Conservation (phyloP, 306 rosid genomes). For the Nissolia schottii region DNA sequence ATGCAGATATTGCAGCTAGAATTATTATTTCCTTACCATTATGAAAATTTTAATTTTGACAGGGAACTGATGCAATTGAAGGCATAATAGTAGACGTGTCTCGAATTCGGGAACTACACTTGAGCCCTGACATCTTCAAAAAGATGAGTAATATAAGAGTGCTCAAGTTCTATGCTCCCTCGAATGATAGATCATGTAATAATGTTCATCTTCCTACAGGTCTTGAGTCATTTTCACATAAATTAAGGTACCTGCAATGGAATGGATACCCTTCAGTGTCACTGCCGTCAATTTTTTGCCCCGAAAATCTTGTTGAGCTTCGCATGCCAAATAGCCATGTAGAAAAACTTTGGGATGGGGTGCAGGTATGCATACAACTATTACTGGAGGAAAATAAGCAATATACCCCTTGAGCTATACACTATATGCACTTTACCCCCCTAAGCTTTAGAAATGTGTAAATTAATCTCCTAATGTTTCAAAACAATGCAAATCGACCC, state of each 20-base stretch:
- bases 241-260: background rate
- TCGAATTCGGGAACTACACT: background rate
- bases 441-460: too few relatives aligned
- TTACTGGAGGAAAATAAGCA: too few relatives aligned
- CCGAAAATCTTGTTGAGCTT: background rate
- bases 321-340: background rate
- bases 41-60: background rate
- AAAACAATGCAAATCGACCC: too few relatives aligned
- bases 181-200: background rate
- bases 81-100: background rate
- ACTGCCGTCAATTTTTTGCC: background rate
- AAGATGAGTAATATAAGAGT: constrained; percentile 13
- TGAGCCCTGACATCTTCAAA: background rate
- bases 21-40: background rate
- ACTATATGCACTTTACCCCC: too few relatives aligned
- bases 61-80: background rate
- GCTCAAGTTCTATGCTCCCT: background rate
- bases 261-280: background rate
- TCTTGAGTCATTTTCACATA: background rate
- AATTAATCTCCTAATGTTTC: too few relatives aligned
- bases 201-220: background rate
- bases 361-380: background rate
- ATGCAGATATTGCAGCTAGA: background rate
- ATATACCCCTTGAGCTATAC: too few relatives aligned
- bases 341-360: constrained; percentile 12